Conservation (phyloP, 2,329 filamentous ascomycete species). For the Arthrobotrys conoides region DNA sequence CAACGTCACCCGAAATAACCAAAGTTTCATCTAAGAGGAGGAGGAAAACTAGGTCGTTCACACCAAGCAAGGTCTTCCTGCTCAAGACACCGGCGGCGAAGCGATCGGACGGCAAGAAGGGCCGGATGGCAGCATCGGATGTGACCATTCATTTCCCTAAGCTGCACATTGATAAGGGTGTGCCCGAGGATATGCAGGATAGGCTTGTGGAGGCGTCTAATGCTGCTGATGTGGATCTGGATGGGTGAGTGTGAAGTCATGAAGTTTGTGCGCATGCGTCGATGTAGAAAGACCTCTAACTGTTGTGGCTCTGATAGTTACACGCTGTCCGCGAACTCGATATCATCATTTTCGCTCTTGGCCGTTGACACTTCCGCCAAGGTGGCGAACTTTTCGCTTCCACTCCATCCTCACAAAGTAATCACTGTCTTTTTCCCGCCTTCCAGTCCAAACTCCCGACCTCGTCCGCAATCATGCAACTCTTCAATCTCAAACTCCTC, state of each 20-base stretch:
- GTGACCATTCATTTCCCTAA: constrained; percentile 57
- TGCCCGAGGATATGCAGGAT: constrained; percentile 58
- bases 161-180: constrained; percentile 53
- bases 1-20: constrained; percentile 52
- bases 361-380: constrained; percentile 43
- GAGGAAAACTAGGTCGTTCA: constrained; percentile 48
- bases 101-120: constrained; percentile 53
- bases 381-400: constrained; percentile 53
- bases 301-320: constrained; percentile 24
- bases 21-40: constrained; percentile 46
- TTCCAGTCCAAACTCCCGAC: constrained; percentile 39
- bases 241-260: constrained; percentile 37
- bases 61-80: constrained; percentile 56
- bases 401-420: constrained; percentile 57
- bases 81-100: constrained; percentile 45
- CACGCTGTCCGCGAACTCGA: constrained; percentile 50
- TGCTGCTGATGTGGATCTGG: constrained; percentile 51
- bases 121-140: constrained; percentile 52
- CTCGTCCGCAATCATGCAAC: constrained; percentile 55
- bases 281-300: neutral
- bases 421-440: constrained; percentile 59
- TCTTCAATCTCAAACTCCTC: constrained; percentile 57
- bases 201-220: constrained; percentile 55
- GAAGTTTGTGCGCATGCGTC: neutral
- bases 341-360: constrained; percentile 54